A percentile compares a stretch with the other conserved stretches of the same genome.
Conservation (phyloP, 1,284 basidiomycete species). For the Ganoderma lucidum region DNA sequence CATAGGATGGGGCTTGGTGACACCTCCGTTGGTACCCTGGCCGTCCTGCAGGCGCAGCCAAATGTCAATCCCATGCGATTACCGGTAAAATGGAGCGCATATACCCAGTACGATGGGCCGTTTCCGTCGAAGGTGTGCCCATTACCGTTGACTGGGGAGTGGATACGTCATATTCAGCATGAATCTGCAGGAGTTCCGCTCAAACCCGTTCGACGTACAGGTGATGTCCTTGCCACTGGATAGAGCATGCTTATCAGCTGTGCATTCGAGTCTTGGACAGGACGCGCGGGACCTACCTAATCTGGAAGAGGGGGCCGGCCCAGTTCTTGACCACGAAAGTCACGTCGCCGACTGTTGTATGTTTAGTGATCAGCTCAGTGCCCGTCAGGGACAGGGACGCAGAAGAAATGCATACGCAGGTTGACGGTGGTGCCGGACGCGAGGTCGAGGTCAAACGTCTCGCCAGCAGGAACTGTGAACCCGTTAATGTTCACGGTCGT, state of each 20-base stretch:
- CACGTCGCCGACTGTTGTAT: constrained; percentile 30
- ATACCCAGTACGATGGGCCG: constrained; percentile 49
- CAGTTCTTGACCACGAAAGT: constrained; percentile 33
- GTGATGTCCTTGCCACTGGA: constrained; percentile 29
- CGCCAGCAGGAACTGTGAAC: constrained; percentile 38
- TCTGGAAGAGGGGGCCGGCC: constrained; percentile 35
- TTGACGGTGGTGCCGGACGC: constrained; percentile 30
- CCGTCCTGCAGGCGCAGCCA: constrained; percentile 41
- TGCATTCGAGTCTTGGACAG: background rate
- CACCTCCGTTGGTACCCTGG: constrained; percentile 47
- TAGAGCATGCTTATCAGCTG: background rate
- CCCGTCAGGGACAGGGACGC: background rate
- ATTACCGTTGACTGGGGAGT: constrained; percentile 46
- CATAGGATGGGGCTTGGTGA: constrained; percentile 48
- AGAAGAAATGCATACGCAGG: constrained; percentile 26
- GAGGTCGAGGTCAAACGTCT: constrained; percentile 34
- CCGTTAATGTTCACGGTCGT: constrained; percentile 45
- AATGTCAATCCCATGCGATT: background rate
- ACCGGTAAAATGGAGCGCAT: too few relatives aligned
- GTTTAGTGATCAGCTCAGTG: background rate
- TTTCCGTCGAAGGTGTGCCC: constrained; percentile 50
- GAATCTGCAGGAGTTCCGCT: background rate
- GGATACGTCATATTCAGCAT: constrained; percentile 12
- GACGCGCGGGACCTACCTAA: constrained; percentile 22
- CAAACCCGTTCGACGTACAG: constrained; percentile 17